A percentile compares a stretch with the other conserved stretches of the same genome.
Conservation (phyloP, 768 basidiomycete species). For the Pisolithus marmoratus region DNA sequence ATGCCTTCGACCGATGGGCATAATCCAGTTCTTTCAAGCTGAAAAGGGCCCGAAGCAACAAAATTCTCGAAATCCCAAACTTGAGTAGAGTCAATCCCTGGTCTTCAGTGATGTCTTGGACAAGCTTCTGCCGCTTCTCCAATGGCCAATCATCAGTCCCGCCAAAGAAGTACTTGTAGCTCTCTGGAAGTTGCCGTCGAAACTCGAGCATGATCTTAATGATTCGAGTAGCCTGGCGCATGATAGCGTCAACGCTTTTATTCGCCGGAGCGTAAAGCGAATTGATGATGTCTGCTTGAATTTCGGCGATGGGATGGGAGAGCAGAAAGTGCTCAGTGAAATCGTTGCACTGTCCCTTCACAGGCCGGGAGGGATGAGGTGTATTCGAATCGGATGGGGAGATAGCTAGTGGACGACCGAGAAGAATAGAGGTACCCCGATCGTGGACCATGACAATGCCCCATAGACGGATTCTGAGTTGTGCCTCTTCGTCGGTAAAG, state of each 20-base stretch:
- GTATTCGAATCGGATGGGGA: conserved; percentile 81
- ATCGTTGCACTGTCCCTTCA: conserved; percentile 31
- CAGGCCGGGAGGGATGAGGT: conserved; percentile 53
- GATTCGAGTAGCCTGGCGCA: conserved; percentile 74
- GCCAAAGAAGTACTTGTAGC: conserved; percentile 69
- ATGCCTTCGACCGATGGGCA: conserved; percentile 58
- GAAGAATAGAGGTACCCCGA: conserved; percentile 81
- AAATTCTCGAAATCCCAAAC: conserved; percentile 73
- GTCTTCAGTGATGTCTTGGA: conserved; percentile 72
- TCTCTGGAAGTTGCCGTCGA: conserved; percentile 61
- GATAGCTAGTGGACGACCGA: conserved; percentile 81
- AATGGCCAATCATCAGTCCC: conserved; percentile 72
- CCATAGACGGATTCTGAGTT: conserved; percentile 79
- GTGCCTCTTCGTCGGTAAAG: conserved; percentile 74
- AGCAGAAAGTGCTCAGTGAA: conserved; percentile 78
- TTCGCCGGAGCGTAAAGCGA: conserved; percentile 76
- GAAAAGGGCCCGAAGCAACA: conserved; percentile 74
- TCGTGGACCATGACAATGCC: conserved; percentile 82
- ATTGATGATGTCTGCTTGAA: conserved; percentile 87
- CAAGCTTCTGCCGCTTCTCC: conserved; percentile 59
- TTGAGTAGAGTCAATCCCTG: conserved; percentile 80
- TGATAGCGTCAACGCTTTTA: conserved; percentile 61
- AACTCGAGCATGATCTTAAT: conserved; percentile 74
- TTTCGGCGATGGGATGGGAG: conserved; percentile 71
- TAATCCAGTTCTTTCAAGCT: conserved; percentile 69